Evolutionary conservation across 257 asterid species (phyloP).

Genomic region (Fraxinus cuspidata): DNA sequence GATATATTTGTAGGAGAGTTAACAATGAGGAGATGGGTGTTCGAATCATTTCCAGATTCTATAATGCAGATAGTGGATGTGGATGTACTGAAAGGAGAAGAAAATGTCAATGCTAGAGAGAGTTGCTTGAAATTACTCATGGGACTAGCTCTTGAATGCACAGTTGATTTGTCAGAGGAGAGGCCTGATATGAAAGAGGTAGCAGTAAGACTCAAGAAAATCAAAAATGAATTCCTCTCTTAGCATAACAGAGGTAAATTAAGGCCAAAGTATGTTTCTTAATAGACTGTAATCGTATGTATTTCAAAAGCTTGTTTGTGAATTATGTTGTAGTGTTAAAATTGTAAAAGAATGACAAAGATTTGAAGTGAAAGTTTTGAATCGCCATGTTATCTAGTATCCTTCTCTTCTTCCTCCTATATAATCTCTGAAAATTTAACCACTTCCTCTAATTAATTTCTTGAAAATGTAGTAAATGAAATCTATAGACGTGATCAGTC

Average conservation of each 20-base stretch:
- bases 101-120: background rate
- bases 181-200: background rate
- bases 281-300: background rate
- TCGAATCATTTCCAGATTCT: background rate
- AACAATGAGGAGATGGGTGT: slow-evolving; percentile 23
- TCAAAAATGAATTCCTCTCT: background rate
- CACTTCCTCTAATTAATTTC: too few species aligned
- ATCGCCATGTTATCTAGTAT: too few species aligned
- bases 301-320: background rate
- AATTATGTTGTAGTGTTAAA: too few species aligned
- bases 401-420: too few species aligned
- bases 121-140: background rate
- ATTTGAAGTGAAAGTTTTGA: too few species aligned
- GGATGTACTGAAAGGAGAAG: background rate
- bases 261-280: background rate
- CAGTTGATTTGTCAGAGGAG: background rate
- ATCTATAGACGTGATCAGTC: too few species aligned
- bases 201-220: background rate
- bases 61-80: background rate
- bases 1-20: slow-evolving; percentile 22
- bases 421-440: too few species aligned
- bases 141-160: background rate
- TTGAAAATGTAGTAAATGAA: too few species aligned
- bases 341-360: too few species aligned
- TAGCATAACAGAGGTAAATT: background rate